Percentiles rank a stretch among this genome's conserved stretches.
phyloP scores from a whole-genome alignment of 345 rosid genomes.

The Arabidopsis suecica region DNA sequence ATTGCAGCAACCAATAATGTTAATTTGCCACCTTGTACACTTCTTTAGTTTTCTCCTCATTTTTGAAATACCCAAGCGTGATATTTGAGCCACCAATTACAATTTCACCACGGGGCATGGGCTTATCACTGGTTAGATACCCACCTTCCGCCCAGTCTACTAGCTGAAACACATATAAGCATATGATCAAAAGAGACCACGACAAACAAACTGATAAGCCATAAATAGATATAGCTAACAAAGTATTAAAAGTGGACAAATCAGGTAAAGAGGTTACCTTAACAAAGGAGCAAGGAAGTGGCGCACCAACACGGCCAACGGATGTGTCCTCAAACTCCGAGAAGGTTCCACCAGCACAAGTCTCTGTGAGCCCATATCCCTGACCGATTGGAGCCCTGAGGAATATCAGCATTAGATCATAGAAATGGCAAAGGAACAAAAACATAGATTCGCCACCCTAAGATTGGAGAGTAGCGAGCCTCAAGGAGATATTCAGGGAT shows the following conservation, averaged over 20 bases:
- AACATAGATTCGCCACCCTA: neutral
- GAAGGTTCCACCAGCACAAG: constrained; percentile 98
- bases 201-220: neutral
- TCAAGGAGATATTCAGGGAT: constrained; percentile 35
- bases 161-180: constrained; percentile 59
- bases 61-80: constrained; percentile 90
- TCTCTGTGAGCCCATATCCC: constrained; percentile 99
- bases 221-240: neutral
- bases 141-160: constrained; percentile 98
- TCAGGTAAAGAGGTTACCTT: constrained; percentile 62
- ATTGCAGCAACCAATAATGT: constrained; percentile 1
- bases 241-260: neutral
- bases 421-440: neutral
- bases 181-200: constrained; percentile 2
- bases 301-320: constrained; percentile 97
- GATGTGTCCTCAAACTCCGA: constrained; percentile 95
- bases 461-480: constrained; percentile 12
- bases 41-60: constrained; percentile 85
- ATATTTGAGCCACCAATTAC: constrained; percentile 94
- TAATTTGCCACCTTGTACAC: constrained; percentile 72
- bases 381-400: constrained; percentile 97
- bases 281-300: constrained; percentile 89
- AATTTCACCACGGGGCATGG: constrained; percentile 97
- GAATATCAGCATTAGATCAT: constrained; percentile 19
- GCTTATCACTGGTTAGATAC: constrained; percentile 70